These are phyloP conservation scores for Monosporascus sp. DNA, from an alignment of 2,329 filamentous ascomycete genomes.

Conservation along the genomic window DNA sequence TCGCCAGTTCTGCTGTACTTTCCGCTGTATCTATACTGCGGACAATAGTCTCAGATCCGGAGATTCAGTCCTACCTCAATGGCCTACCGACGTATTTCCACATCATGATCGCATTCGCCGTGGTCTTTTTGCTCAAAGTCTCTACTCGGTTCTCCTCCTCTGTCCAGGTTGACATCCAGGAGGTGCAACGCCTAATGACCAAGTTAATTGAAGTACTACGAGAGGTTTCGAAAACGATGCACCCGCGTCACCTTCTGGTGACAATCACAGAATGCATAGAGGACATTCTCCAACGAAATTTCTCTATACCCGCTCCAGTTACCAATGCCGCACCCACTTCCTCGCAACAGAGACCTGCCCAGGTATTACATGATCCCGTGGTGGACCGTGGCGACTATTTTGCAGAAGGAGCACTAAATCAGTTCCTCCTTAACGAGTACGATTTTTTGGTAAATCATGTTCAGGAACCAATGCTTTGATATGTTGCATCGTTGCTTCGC, in stretches of 20 bases:
- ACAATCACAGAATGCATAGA: constrained; percentile 4
- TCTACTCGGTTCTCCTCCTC: constrained; percentile 9
- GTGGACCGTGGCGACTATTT: no score
- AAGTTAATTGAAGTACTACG: constrained; percentile 4
- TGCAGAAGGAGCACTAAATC: background rate
- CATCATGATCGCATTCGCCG: constrained; percentile 25
- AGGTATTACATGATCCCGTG: no score
- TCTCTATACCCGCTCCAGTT: background rate
- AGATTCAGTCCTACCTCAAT: constrained; percentile 18
- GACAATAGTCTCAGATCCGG: constrained; percentile 13
- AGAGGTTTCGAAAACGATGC: constrained; percentile 8
- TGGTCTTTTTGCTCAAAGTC: constrained; percentile 21
- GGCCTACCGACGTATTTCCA: constrained; percentile 23
- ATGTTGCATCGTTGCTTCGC: no score
- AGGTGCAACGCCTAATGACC: constrained; percentile 15
- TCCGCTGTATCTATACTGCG: constrained; percentile 21
- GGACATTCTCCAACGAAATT: background rate
- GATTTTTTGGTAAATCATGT: constrained; percentile 3
- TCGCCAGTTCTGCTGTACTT: constrained; percentile 20
- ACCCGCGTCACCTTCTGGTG: constrained; percentile 13
- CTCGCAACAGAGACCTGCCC: no score
- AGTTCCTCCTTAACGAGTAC: constrained; percentile 3
- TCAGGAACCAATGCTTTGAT: background rate
- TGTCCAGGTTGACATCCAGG: constrained; percentile 11
- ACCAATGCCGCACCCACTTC: no score